Evolutionary conservation across 2,329 filamentous ascomycete species (phyloP), one percentile per base, ranked within the genome.

Genomic region (Exophiala viscosa): DNA sequence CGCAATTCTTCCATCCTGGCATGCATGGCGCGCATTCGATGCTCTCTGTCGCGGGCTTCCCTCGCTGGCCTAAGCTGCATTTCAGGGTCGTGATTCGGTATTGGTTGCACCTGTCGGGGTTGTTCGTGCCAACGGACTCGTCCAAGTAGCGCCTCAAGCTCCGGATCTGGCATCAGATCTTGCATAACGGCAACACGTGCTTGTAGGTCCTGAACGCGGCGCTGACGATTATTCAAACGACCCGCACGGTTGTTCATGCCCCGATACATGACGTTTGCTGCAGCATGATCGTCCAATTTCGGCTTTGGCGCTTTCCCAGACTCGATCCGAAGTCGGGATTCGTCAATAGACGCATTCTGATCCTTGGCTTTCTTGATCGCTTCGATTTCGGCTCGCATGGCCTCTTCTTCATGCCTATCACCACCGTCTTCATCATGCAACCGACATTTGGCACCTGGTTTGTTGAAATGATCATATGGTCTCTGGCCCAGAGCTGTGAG

Each of bases 401-500:
- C 59, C 45, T 69, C 67, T 23, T 55, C 20, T 44, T 60, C 52
- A 18, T 64, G 61, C 23, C 61, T 59, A 17, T 54, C 49, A 35
- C 48, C 33, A 7, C 72, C 70, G 13, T 69, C 64, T 39, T 75
- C 76, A 44, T 91, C 87, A 60, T 86, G 87, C 0, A 91, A 71
- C 1, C 84, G 82, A 57, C 88, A 92, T 54, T 80, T 81, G 1
- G 42, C 31, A 5, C 43, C 50, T 17, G 42, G 38, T 15, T 82
- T 78, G 66, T 96, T 96, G 74, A 91, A 99, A 69, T 99, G 93
- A 49, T 79, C 73, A 63, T 95, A 93, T 50, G 79, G 68, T 13
- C 63, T 70, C 51, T 77, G 80, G 3, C 41, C 34, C 4, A 53
- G 32, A 11, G 39, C 11, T 1, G 81, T 80, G 17, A 82, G 72